Conservation (phyloP, 495 filamentous ascomycete species). For the Geopyxis carbonaria region DNA sequence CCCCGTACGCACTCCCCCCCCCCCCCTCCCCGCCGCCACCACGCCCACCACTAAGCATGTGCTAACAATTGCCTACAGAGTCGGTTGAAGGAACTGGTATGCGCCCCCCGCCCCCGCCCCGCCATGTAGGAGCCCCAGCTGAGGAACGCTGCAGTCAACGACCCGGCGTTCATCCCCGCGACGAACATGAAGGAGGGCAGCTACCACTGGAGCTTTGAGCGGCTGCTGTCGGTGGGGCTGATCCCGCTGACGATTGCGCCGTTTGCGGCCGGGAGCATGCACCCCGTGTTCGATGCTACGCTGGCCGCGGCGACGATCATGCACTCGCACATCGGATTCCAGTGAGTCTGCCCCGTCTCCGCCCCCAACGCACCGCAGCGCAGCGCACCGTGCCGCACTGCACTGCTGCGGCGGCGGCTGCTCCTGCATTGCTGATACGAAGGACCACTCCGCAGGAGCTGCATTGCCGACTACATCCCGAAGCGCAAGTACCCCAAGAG, state of each 20-base stretch:
- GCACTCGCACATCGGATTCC: constrained; percentile 89
- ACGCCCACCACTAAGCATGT: too few relatives aligned
- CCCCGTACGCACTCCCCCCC: constrained; percentile 39
- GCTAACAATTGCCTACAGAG: constrained; percentile 36
- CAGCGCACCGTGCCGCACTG: not conserved
- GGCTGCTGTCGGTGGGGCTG: constrained; percentile 57
- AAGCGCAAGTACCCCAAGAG: constrained; percentile 47
- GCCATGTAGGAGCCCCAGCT: not conserved
- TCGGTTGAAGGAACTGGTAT: constrained; percentile 61
- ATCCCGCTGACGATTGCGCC: constrained; percentile 77
- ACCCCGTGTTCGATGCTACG: constrained; percentile 72
- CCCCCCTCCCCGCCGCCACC: constrained; percentile 21
- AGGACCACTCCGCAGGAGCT: constrained; percentile 32
- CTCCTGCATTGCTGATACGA: not conserved
- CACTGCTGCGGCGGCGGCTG: not conserved
- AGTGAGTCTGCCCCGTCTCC: constrained; percentile 36
- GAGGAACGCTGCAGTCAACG: constrained; percentile 47
- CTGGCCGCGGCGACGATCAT: constrained; percentile 70
- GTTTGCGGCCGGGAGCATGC: constrained; percentile 77
- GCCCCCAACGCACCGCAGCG: not conserved
- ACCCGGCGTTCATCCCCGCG: constrained; percentile 58
- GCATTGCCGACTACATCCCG: constrained; percentile 86
- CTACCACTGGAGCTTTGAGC: constrained; percentile 97
- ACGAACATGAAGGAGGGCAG: constrained; percentile 63
- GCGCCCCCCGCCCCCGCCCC: constrained; percentile 15